These are phyloP conservation scores for Euphorbia celastroides DNA, from an alignment of 441 rosid species.

Conservation along the genomic window DNA sequence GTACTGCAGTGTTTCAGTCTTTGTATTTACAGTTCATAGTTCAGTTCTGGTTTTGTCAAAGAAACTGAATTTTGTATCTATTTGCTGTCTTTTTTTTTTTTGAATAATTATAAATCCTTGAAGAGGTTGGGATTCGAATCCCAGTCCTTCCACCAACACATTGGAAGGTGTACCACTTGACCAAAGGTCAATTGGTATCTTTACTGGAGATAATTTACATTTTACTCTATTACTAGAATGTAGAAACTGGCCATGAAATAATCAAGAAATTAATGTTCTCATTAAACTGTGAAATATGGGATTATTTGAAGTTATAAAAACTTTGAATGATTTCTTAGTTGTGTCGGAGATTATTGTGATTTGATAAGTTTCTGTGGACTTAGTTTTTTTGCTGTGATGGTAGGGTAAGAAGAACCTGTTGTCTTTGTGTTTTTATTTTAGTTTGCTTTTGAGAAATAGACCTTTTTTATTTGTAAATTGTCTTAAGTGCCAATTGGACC, in stretches of 20 bases:
- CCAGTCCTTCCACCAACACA: too few species aligned
- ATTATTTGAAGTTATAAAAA: too few species aligned
- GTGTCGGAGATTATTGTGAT: neutral
- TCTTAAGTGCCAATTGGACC: neutral
- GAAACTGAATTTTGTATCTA: neutral
- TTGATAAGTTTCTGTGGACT: neutral
- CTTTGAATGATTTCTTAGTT: neutral
- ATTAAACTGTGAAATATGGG: too few species aligned
- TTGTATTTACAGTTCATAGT: neutral
- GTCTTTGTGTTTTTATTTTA: neutral
- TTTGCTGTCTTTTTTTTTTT: slow-evolving; percentile 8
- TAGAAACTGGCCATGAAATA: too few species aligned
- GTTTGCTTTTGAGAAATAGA: neutral
- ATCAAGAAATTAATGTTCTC: too few species aligned
- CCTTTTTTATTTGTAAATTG: neutral
- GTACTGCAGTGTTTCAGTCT: neutral
- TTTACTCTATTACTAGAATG: neutral
- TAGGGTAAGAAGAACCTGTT: neutral
- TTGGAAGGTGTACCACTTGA: too few species aligned
- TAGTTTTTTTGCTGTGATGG: neutral
- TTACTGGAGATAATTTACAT: too few species aligned
- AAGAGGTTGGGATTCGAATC: too few species aligned
- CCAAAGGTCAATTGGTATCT: too few species aligned
- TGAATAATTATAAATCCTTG: too few species aligned
- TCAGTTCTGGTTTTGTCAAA: neutral